Percentiles rank a stretch among this genome's conserved stretches.
These are phyloP conservation scores for Phytophthora syringae DNA, from an alignment of 352 stramenopile species.

Conservation along the genomic window DNA sequence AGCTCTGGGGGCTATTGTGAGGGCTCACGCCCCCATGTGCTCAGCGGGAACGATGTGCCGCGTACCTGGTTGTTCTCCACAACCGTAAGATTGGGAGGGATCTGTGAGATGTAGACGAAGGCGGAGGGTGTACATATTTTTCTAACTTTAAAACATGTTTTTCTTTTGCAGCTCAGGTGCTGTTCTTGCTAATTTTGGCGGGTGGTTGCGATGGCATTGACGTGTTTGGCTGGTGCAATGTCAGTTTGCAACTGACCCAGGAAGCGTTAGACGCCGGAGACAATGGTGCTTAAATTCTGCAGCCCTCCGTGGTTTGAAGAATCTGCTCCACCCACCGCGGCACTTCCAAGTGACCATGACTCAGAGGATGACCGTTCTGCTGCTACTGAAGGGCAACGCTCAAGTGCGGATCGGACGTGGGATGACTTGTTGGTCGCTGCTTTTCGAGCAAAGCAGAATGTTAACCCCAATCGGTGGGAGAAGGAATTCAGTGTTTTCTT, in stretches of 20 bases:
- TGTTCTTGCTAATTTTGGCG: slow-evolving; percentile 1
- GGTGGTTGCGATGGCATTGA: neutral
- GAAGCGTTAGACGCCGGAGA: neutral
- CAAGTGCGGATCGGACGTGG: slow-evolving; percentile 28
- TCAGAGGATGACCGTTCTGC: slow-evolving; percentile 21
- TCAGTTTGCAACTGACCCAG: slow-evolving; percentile 5
- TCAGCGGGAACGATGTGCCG: slow-evolving; percentile 24
- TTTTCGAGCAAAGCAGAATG: slow-evolving; percentile 18
- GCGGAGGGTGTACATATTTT: slow-evolving; percentile 10
- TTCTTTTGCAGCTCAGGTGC: slow-evolving; percentile 4
- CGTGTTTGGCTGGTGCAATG: slow-evolving; percentile 3
- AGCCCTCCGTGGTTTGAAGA: slow-evolving; percentile 35
- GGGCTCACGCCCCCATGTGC: slow-evolving; percentile 42
- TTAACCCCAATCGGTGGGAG: slow-evolving; percentile 39
- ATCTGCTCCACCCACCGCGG: neutral
- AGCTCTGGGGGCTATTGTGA: slow-evolving; percentile 62
- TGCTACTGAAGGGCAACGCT: slow-evolving; percentile 3
- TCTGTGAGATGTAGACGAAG: slow-evolving; percentile 6
- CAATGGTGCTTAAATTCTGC: slow-evolving; percentile 67
- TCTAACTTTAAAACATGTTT: slow-evolving; percentile 22
- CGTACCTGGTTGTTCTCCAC: slow-evolving; percentile 48
- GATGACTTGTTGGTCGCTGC: slow-evolving; percentile 33
- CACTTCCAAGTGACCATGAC: slow-evolving; percentile 20
- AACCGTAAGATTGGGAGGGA: slow-evolving; percentile 10
- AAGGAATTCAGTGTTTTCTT: slow-evolving; percentile 73